These are phyloP conservation scores for Protomyces pachydermus DNA, from an alignment of 1,139 yeast genomes.

Conservation along the genomic window DNA sequence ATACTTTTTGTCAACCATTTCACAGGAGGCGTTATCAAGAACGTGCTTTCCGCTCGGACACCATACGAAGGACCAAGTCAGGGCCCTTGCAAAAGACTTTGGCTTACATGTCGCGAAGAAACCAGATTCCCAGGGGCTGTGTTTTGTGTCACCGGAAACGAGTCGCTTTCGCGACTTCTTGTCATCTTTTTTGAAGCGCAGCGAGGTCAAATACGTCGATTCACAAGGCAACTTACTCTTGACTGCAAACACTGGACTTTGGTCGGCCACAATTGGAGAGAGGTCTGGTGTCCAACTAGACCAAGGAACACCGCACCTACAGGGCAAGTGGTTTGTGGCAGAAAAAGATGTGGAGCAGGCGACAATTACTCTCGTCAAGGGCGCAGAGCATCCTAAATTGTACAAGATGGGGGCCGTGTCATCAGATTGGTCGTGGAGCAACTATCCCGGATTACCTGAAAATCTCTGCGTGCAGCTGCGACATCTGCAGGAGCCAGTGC, in stretches of 20 bases:
- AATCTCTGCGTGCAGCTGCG: slow-evolving; percentile 24
- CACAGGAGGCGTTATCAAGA: slow-evolving; percentile 46
- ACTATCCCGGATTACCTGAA: slow-evolving; percentile 12
- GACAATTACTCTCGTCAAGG: slow-evolving; percentile 72
- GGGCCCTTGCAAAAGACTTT: slow-evolving; percentile 56
- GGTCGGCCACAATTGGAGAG: slow-evolving; percentile 95
- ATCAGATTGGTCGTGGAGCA: slow-evolving; percentile 18
- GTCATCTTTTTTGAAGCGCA: slow-evolving; percentile 63
- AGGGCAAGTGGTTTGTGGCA: slow-evolving; percentile 83
- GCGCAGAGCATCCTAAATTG: slow-evolving; percentile 59
- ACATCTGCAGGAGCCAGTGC: slow-evolving; percentile 25
- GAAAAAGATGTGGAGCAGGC: slow-evolving; percentile 61
- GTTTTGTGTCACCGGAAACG: slow-evolving; percentile 70
- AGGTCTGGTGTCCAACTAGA: slow-evolving; percentile 74
- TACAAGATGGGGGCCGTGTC: slow-evolving; percentile 40
- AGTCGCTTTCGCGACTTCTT: slow-evolving; percentile 69
- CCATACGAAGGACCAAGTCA: slow-evolving; percentile 64
- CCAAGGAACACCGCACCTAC: slow-evolving; percentile 67
- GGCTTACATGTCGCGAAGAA: slow-evolving; percentile 63
- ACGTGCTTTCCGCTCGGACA: slow-evolving; percentile 77
- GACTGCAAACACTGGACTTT: slow-evolving; percentile 76
- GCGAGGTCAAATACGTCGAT: slow-evolving; percentile 73
- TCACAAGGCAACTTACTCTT: slow-evolving; percentile 57
- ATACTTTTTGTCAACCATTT: slow-evolving; percentile 72
- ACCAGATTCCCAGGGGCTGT: slow-evolving; percentile 91